These are phyloP conservation scores for Nyssa sinensis DNA, from an alignment of 148 eudicot genomes.

Conservation along the genomic window DNA sequence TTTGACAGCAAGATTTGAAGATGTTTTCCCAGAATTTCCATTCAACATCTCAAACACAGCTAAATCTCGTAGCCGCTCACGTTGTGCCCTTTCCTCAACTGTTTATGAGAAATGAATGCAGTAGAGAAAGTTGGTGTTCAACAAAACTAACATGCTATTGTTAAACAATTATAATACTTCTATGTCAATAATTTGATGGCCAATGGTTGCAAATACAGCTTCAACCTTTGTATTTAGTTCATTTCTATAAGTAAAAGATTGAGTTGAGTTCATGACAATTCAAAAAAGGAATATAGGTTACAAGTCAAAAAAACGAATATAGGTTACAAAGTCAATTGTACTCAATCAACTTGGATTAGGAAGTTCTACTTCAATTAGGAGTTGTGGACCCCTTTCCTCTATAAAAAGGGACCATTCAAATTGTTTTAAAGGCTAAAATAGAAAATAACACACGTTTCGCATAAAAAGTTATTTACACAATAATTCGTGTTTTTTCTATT, in stretches of 20 bases:
- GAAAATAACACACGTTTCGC: no score
- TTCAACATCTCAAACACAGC: constrained; percentile 84
- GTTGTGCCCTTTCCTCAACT: constrained; percentile 79
- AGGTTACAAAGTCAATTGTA: neutral
- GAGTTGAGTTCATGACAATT: neutral
- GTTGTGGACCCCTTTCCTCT: no score
- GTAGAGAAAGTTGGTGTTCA: neutral
- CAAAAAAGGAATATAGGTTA: neutral
- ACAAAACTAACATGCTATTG: neutral
- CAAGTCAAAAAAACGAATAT: no score
- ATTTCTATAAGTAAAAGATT: neutral
- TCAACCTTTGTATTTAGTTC: neutral
- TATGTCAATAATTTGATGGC: neutral
- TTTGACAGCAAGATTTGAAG: constrained; percentile 79
- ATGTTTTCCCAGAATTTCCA: constrained; percentile 66
- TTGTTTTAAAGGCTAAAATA: no score
- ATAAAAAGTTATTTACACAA: no score
- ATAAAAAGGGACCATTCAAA: no score
- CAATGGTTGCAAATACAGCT: neutral
- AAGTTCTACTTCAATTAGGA: neutral
- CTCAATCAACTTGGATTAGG: no score
- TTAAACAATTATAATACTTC: neutral
- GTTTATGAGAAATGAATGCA: neutral
- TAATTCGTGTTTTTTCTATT: no score
- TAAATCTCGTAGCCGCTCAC: constrained; percentile 83